Evolutionary conservation across 768 basidiomycete genomes (phyloP).

Genomic region (Guyanaporus albipodus): DNA sequence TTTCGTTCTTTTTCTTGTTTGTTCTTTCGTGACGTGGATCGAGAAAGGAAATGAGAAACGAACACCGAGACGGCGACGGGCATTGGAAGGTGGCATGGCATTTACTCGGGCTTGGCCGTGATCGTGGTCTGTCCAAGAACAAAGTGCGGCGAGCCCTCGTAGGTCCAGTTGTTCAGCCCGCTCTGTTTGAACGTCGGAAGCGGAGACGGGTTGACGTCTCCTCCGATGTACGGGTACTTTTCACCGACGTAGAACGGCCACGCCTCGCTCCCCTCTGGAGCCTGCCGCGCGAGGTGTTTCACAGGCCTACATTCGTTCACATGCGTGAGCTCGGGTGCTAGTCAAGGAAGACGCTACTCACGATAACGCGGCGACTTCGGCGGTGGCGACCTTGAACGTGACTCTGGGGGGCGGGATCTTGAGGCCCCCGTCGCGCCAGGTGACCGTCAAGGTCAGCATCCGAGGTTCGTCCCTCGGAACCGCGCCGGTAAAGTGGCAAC

Average conservation of each 20-base stretch:
- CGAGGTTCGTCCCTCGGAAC: neutral
- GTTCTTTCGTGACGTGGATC: no score
- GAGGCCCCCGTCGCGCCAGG: neutral
- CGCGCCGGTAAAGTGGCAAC: neutral
- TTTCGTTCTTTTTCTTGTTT: no score
- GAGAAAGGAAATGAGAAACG: neutral
- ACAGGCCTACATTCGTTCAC: neutral
- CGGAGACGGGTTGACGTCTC: neutral
- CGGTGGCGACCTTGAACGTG: neutral
- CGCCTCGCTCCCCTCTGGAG: neutral
- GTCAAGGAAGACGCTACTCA: neutral
- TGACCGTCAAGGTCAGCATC: neutral
- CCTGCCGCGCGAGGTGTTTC: neutral
- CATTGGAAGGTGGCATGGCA: no score
- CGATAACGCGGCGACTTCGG: neutral
- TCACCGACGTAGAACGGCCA: neutral
- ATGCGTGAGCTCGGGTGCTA: neutral
- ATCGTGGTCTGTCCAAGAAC: neutral
- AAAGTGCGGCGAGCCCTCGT: neutral
- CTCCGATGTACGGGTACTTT: neutral
- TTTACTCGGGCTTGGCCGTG: neutral
- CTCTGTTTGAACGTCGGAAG: neutral
- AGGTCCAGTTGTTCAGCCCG: neutral
- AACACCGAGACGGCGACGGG: no score
- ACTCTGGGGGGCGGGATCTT: neutral